A percentile compares a stretch with the other conserved stretches of the same genome.
Evolutionary conservation across 345 rosid species (phyloP).

Genomic region (Nasturtium officinale): DNA sequence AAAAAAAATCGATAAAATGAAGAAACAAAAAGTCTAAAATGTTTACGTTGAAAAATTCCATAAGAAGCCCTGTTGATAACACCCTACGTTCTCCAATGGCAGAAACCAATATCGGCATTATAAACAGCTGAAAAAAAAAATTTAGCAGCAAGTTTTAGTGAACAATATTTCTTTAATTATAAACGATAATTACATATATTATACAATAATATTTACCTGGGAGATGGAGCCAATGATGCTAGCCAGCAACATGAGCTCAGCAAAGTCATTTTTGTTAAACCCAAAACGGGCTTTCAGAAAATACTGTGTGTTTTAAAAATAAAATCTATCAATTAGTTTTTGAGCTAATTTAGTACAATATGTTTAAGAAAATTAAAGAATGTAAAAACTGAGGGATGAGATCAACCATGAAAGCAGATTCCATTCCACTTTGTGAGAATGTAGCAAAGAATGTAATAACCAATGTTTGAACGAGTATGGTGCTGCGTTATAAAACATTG

Average conservation of each 20-base stretch:
- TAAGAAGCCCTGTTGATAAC: conserved; percentile 70
- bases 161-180: neutral
- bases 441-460: conserved; percentile 68
- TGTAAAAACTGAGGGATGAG: neutral
- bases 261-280: conserved; percentile 70
- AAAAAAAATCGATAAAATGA: no score
- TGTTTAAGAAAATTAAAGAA: no score
- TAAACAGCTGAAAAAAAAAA: conserved; percentile 57
- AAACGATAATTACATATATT: neutral
- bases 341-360: no score
- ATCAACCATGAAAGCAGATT: conserved; percentile 59
- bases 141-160: neutral
- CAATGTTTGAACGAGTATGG: conserved; percentile 64
- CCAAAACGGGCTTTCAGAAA: conserved; percentile 83
- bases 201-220: no score
- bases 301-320: conserved; percentile 52
- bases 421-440: conserved; percentile 63
- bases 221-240: conserved; percentile 55
- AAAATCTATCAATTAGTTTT: no score
- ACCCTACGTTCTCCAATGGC: conserved; percentile 60
- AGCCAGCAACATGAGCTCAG: conserved; percentile 59
- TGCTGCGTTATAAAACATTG: conserved; percentile 47
- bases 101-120: conserved; percentile 63
- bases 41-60: conserved; percentile 44
- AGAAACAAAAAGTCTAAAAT: no score